Conservation (phyloP, 1,139 yeast genomes). For the Kazachstania sp. region DNA sequence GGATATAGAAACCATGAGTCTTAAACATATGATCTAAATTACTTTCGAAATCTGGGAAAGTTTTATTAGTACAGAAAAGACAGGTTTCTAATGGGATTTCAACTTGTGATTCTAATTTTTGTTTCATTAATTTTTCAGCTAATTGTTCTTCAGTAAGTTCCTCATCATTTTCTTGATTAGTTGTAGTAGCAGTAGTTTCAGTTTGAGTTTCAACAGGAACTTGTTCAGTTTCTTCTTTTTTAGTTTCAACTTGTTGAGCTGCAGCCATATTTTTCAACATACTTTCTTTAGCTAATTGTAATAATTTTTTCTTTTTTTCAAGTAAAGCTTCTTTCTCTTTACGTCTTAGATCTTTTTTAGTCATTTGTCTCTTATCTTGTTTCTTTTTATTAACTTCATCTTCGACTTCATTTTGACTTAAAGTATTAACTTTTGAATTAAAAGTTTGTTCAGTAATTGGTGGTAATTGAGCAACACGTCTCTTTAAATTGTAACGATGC, state of each 20-base stretch:
- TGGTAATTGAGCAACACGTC: slow-evolving; percentile 84
- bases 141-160: slow-evolving; percentile 38
- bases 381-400: slow-evolving; percentile 34
- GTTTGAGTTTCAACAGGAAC: slow-evolving; percentile 9
- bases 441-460: slow-evolving; percentile 69
- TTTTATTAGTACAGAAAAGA: slow-evolving; percentile 56
- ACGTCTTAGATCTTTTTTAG: slow-evolving; percentile 58
- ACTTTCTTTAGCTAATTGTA: slow-evolving; percentile 53
- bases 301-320: slow-evolving; percentile 52
- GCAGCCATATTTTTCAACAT: slow-evolving; percentile 33
- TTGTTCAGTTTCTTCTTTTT: slow-evolving; percentile 5
- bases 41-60: slow-evolving; percentile 43
- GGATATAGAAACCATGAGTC: slow-evolving; percentile 75
- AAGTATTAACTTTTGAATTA: slow-evolving; percentile 60
- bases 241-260: background rate
- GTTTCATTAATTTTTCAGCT: slow-evolving; percentile 45
- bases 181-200: slow-evolving; percentile 4
- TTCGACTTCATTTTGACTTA: slow-evolving; percentile 45
- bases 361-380: slow-evolving; percentile 38
- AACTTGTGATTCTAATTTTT: slow-evolving; percentile 52
- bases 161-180: slow-evolving; percentile 11
- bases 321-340: slow-evolving; percentile 55
- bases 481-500: slow-evolving; percentile 87
- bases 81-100: slow-evolving; percentile 69
- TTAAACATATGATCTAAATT: slow-evolving; percentile 69